Conservation (phyloP, 2,329 filamentous ascomycete genomes). For the Raffaelea ambrosiae region DNA sequence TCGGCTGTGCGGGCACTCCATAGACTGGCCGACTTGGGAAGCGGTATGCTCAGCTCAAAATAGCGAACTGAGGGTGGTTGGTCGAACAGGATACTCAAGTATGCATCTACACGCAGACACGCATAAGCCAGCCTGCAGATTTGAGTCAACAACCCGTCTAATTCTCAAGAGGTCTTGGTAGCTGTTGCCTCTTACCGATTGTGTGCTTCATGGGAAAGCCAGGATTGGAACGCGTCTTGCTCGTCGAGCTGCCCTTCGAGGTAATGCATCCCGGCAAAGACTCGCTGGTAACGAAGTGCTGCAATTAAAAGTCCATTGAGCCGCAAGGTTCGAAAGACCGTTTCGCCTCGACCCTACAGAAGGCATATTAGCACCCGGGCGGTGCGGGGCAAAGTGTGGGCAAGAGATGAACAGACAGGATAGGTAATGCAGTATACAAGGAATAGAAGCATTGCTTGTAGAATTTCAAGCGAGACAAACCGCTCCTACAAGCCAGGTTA, state of each 20-base stretch:
- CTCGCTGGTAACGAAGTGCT: constrained; percentile 2
- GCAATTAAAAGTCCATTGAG: constrained; percentile 2
- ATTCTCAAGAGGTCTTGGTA: too few species aligned
- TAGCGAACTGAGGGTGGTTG: constrained; percentile 4
- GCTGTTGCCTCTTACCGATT: constrained; percentile 1
- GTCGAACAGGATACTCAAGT: constrained; percentile 6
- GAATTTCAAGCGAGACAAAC: neutral
- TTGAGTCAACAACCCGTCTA: neutral
- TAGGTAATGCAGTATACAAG: constrained; percentile 4
- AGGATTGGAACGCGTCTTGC: neutral
- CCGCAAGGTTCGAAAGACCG: constrained; percentile 1
- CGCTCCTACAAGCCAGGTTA: constrained; percentile 4
- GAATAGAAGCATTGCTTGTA: constrained; percentile 5
- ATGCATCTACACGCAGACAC: constrained; percentile 2
- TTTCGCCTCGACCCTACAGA: neutral
- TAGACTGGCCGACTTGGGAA: constrained; percentile 3
- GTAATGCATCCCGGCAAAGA: neutral
- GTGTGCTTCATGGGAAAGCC: constrained; percentile 1
- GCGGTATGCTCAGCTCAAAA: constrained; percentile 4
- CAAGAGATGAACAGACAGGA: neutral
- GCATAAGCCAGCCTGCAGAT: constrained; percentile 1
- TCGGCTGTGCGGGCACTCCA: constrained; percentile 1
- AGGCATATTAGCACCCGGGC: neutral
- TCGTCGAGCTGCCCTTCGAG: neutral
- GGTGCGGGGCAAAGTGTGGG: neutral